These are phyloP conservation scores for Thoreauomyces humboldtii DNA, from an alignment of 192 early-diverging fungal species.

Conservation along the genomic window DNA sequence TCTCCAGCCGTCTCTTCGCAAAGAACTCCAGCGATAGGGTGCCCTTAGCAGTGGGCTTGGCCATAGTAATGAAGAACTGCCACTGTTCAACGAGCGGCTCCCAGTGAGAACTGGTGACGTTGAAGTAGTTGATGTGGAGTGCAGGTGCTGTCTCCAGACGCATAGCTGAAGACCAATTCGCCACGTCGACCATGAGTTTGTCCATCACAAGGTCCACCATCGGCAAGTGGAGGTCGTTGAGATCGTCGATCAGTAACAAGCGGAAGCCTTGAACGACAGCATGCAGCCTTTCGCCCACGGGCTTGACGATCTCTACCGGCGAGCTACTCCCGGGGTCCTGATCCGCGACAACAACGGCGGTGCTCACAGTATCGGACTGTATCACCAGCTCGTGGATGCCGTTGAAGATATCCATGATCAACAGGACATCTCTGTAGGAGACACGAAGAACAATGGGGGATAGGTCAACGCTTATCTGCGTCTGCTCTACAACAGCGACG, in stretches of 20 bases:
- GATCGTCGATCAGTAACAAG: slow-evolving; percentile 88
- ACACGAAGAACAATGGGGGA: slow-evolving; percentile 76
- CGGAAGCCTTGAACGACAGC: slow-evolving; percentile 67
- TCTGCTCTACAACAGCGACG: slow-evolving; percentile 34
- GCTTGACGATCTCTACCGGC: too few relatives aligned
- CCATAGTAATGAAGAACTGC: slow-evolving; percentile 55
- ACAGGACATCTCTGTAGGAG: slow-evolving; percentile 80
- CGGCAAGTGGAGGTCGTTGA: slow-evolving; percentile 81
- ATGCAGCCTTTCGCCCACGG: slow-evolving; percentile 24
- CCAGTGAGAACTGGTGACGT: slow-evolving; percentile 98
- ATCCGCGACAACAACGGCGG: too few relatives aligned
- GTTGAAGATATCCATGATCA: slow-evolving; percentile 78
- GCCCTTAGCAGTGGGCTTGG: slow-evolving; percentile 30
- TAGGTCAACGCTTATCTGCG: slow-evolving; percentile 70
- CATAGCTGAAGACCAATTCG: slow-evolving; percentile 67
- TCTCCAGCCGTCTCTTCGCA: slow-evolving; percentile 70
- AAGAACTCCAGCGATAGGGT: slow-evolving; percentile 58
- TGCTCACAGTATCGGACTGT: too few relatives aligned
- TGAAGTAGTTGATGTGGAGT: slow-evolving; percentile 88
- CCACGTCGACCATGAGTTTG: slow-evolving; percentile 72
- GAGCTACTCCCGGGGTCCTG: too few relatives aligned
- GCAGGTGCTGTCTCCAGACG: slow-evolving; percentile 65
- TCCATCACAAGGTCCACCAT: slow-evolving; percentile 82
- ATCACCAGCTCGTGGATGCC: slow-evolving; percentile 8
- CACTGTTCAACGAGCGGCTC: slow-evolving; percentile 94